Conservation (phyloP, 2,329 filamentous ascomycete species). For the Neurospora sp. region DNA sequence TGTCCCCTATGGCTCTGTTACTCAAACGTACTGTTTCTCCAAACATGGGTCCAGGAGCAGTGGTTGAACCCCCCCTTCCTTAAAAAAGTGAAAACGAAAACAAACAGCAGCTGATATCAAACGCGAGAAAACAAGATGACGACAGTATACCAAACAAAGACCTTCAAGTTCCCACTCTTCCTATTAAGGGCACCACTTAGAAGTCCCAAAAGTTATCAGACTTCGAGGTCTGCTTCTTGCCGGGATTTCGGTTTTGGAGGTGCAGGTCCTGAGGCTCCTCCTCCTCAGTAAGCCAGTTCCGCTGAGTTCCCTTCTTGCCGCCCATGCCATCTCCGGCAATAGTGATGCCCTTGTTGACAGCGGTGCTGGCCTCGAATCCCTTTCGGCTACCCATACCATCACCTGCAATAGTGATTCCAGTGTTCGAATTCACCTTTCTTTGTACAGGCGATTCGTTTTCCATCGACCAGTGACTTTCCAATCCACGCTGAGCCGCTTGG, state of each 20-base stretch:
- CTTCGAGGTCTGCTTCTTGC: conserved; percentile 31
- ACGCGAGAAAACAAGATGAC: neutral
- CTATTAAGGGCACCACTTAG: conserved; percentile 15
- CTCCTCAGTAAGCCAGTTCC: conserved; percentile 50
- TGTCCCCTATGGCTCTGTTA: neutral
- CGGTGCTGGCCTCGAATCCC: conserved; percentile 10
- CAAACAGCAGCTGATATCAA: neutral
- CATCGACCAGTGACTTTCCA: conserved; percentile 54
- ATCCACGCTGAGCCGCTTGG: conserved; percentile 62
- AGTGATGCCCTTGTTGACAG: conserved; percentile 29
- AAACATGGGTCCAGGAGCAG: neutral
- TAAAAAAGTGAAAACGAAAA: neutral
- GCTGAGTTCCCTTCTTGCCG: conserved; percentile 42
- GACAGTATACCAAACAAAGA: neutral
- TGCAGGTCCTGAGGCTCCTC: conserved; percentile 36
- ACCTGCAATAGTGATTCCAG: conserved; percentile 39
- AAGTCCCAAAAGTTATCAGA: conserved; percentile 38
- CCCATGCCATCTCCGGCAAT: conserved; percentile 60
- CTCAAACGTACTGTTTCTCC: neutral
- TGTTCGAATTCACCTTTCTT: conserved; percentile 44
- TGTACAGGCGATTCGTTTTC: conserved; percentile 44
- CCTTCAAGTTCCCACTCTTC: neutral
- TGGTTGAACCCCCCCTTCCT: neutral
- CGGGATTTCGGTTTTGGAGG: conserved; percentile 24
- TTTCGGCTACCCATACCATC: conserved; percentile 46